Conservation (phyloP, 2,329 filamentous ascomycete species). For the Monilinia fructicola region DNA sequence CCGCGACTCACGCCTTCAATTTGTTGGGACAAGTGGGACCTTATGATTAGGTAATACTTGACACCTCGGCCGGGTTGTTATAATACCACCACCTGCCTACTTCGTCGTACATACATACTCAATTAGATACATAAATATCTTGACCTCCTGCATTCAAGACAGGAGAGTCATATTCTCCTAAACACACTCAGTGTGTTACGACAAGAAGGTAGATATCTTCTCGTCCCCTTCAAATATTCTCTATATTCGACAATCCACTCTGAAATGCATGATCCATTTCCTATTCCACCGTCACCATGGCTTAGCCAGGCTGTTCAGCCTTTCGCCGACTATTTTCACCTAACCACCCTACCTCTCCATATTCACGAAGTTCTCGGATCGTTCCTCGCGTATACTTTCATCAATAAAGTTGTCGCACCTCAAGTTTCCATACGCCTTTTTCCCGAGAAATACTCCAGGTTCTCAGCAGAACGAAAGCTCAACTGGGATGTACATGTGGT, state of each 20-base stretch:
- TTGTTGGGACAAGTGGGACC: constrained; percentile 21
- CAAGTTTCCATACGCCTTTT: constrained; percentile 61
- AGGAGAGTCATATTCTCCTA: constrained; percentile 9
- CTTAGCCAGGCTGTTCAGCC: constrained; percentile 58
- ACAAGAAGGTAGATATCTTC: constrained; percentile 17
- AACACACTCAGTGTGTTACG: constrained; percentile 17
- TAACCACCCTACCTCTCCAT: constrained; percentile 71
- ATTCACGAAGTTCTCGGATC: constrained; percentile 72
- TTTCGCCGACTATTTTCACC: constrained; percentile 58
- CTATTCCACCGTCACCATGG: constrained; percentile 57
- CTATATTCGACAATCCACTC: constrained; percentile 2
- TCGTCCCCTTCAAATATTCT: constrained; percentile 1
- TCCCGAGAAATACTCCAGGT: constrained; percentile 59
- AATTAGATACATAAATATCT: constrained; percentile 19
- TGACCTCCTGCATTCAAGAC: neutral
- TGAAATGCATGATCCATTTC: constrained; percentile 58
- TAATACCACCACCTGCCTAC: constrained; percentile 4
- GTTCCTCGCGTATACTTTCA: constrained; percentile 65
- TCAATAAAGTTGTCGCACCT: constrained; percentile 67
- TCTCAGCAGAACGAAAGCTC: constrained; percentile 62
- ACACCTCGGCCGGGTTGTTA: constrained; percentile 14
- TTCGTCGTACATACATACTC: constrained; percentile 8
- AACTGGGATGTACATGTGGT: constrained; percentile 89
- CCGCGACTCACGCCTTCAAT: neutral
- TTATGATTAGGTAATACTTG: neutral